Evolutionary conservation across 768 basidiomycete genomes (phyloP), one percentile per base, ranked within the genome.

Genomic region (Holtermanniella nyarrowii): DNA sequence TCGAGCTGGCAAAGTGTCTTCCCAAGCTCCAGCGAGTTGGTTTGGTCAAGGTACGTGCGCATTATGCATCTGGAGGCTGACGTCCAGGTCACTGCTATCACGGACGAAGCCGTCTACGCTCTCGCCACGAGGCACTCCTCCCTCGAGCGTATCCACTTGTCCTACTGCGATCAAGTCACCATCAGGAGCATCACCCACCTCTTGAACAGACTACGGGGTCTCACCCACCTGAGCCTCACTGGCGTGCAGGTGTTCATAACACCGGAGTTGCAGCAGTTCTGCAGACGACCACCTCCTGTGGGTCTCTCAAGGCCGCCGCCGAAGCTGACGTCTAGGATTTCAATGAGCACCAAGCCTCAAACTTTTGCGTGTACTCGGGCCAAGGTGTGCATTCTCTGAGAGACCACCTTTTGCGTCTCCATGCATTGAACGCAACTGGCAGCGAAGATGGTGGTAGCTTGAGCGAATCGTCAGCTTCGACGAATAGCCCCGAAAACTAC

Each of bases 341-440:
- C 71, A 96, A 86, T 65, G 77, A 82, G 31, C 84, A 82, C 44
- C 95, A 99, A 68, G 82, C 88, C 45, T 76, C 80, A 18, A 81
- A 88, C 3, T 99, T 97, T 68, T 97, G 95, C 72, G 95, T 99
- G 14, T 99, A 87, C 74, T 96, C 93, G 11, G 88, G 89, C 20
- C 82, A 83, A 58, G 91, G 93, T 5, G 86, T 99, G 1, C 74
- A 78, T 11, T 82, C 88, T 44, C 77, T 99, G 18, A 79, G 93
- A 26, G 74, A 80, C 16, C 90, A 82, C 69, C 75, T 99, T 7
- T 16, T 37, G 10, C 7, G 16, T 16, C 10, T 37, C 31, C 10
- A 37, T 7, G 16, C 16, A 7, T 37, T n/a, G n/a, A n/a, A n/a
- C n/a, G n/a, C n/a, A n/a, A n/a, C 31, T 16, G 31, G 31, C 31